These are phyloP conservation scores for Amphichorda felina DNA, from an alignment of 2,329 filamentous ascomycete genomes.

Conservation along the genomic window DNA sequence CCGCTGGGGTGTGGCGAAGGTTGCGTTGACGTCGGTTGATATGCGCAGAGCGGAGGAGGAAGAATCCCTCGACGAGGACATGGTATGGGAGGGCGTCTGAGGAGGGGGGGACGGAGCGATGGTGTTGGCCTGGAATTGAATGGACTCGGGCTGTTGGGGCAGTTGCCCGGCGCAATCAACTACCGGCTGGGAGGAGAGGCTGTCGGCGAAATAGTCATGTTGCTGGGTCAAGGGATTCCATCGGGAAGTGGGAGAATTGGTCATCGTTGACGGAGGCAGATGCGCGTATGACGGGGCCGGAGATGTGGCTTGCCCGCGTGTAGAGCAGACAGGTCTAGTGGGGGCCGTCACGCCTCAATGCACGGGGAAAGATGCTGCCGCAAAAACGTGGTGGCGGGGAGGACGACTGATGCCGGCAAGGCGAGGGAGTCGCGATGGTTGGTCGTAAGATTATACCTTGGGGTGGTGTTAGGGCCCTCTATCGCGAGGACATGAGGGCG, in stretches of 20 bases:
- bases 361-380: too few relatives aligned
- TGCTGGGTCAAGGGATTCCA: not conserved
- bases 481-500: not conserved
- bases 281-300: too few relatives aligned
- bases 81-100: constrained; percentile 6
- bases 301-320: too few relatives aligned
- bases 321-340: too few relatives aligned
- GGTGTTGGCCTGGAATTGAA: constrained; percentile 5
- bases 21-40: constrained; percentile 20
- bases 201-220: not conserved
- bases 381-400: too few relatives aligned
- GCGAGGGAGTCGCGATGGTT: not conserved
- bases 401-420: not conserved
- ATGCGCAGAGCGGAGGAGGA: constrained; percentile 21
- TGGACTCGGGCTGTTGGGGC: not conserved
- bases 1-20: constrained; percentile 2
- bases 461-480: not conserved
- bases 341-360: too few relatives aligned
- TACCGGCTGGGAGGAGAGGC: not conserved
- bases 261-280: not conserved
- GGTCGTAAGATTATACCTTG: too few relatives aligned
- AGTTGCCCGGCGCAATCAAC: not conserved
- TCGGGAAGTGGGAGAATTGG: not conserved
- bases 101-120: constrained; percentile 6
- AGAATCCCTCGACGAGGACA: constrained; percentile 8